Base-by-base conservation (phyloP, 73 alveolate species). In the Paramecium primaurelia region DNA sequence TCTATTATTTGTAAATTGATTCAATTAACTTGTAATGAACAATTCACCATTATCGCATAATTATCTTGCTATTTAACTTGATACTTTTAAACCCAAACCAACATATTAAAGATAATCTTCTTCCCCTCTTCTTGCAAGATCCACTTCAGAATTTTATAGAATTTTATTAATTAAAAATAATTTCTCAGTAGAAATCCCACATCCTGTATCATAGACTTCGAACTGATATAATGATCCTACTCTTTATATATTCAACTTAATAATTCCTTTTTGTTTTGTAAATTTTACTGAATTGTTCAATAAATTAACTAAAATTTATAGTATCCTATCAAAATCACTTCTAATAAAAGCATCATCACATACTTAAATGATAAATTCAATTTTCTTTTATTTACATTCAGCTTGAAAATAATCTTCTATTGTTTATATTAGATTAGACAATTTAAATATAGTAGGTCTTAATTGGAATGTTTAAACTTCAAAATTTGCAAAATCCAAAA, bases 401-500 rank as follows among this genome's bases (percentile, higher is more conserved):
- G 28, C 6, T 4, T 42, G 11, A 80, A 32, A 80, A 25, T 42
- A 80, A 8, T 80, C 47, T 25, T 80, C 47, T 9, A 80, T 49
- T 28, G 44, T 28, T 16, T 4, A 0, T 45, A 44, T 80, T 80
- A 80, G 6, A 26, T 5, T 12, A 44, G 69, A 40, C 1, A 77
- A 34, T 47, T 77, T 77, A 45, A 80, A 80, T 22, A 28, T 22
- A 2, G 18, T 10, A 8, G 42, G 38, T 8, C 58, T 14, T 7
- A 44, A 71, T 89, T 89, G 6, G 26, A 89, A 89, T 32, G 54
- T 37, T 11, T 83, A 37, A 1, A 75, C 42, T 49, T 88, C 91
- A 54, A 88, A 71, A 45, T 68, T 32, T 38, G 75, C 94, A 88
- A 71, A 89, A 89, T 89, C 92, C 28, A 89, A 71, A 30, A 89